Evolutionary conservation across 169 alveolate genomes (phyloP), one percentile per base, ranked within the genome.

Genomic region (Cryptosporidium parvum): DNA sequence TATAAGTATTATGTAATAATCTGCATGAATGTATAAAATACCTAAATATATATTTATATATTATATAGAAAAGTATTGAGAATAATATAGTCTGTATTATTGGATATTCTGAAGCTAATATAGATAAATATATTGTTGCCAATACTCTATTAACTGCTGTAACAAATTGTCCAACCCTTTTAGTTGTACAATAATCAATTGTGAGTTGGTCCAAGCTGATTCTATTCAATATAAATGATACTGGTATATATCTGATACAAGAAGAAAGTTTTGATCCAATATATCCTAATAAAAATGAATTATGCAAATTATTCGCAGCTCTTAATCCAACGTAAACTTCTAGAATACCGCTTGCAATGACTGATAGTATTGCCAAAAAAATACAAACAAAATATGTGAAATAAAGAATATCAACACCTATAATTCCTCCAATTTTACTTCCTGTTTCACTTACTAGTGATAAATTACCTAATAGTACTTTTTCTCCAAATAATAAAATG

Each of bases 201-300:
- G 75, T 80, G 1, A 80, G 68, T 48, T 80, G 89, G 45, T 80
- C 89, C n/a, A 80, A 23, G 45, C 68, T 80, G 4, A 80, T 33
- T 26, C 89, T 59, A 48, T 80, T 80, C 45, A 80, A 80, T 21
- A 80, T 37, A 65, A 80, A 80, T 31, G 89, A 80, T 62, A 80
- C 68, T n/a, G 89, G 89, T 44, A 80, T 23, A 18, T 69, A 80
- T 42, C 89, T 80, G 10, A 80, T 80, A 18, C 68, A 61, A n/a
- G 80, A 62, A 23, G 89, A 80, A 8, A 80, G 35, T 29, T 65
- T 80, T 61, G 89, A 80, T 21, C 75, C 62, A 26, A 80, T 80
- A 80, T 80, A 80, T 42, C 89, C 89, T 31, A 80, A 51, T 39
- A 80, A 80, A 45, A 80, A 80, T 61, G 89, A 33, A 48, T 80